Evolutionary conservation across 2,329 filamentous ascomycete genomes (phyloP).

Genomic region (Verticillium isaacii): DNA sequence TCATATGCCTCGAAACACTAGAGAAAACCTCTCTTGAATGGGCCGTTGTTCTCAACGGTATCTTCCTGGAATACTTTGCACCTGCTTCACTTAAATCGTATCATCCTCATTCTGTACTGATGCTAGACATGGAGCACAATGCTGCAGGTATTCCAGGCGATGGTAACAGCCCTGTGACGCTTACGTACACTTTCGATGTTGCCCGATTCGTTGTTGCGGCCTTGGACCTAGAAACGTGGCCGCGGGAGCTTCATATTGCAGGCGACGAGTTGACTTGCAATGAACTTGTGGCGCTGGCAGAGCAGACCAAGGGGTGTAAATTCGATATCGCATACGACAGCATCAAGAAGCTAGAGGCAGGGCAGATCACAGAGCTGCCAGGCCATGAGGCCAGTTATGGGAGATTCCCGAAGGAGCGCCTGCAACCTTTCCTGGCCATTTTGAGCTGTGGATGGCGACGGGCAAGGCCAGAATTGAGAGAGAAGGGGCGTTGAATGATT

Average conservation of each 20-base stretch:
- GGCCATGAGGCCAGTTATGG: constrained; percentile 7
- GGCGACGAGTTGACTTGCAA: constrained; percentile 37
- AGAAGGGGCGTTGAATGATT: not conserved
- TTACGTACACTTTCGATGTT: constrained; percentile 45
- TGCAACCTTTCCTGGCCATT: not conserved
- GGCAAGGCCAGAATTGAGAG: not conserved
- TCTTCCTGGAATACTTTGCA: constrained; percentile 41
- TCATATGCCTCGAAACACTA: not conserved
- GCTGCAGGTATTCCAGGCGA: constrained; percentile 42
- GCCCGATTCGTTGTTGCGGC: constrained; percentile 34
- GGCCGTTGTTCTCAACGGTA: constrained; percentile 33
- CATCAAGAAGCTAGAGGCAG: constrained; percentile 15
- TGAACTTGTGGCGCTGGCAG: constrained; percentile 33
- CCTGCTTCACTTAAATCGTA: constrained; percentile 30
- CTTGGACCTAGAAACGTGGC: constrained; percentile 36
- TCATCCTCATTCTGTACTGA: constrained; percentile 30
- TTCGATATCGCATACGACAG: too few relatives aligned
- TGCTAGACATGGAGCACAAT: constrained; percentile 37
- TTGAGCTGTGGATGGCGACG: not conserved
- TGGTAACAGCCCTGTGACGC: constrained; percentile 34
- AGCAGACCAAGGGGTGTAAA: constrained; percentile 12
- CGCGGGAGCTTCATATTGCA: constrained; percentile 24
- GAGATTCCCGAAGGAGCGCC: constrained; percentile 6
- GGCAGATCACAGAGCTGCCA: constrained; percentile 25
- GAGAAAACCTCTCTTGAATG: constrained; percentile 25